Evolutionary conservation across 2,329 filamentous ascomycete genomes (phyloP).

Genomic region (Thielaviopsis punctulata): DNA sequence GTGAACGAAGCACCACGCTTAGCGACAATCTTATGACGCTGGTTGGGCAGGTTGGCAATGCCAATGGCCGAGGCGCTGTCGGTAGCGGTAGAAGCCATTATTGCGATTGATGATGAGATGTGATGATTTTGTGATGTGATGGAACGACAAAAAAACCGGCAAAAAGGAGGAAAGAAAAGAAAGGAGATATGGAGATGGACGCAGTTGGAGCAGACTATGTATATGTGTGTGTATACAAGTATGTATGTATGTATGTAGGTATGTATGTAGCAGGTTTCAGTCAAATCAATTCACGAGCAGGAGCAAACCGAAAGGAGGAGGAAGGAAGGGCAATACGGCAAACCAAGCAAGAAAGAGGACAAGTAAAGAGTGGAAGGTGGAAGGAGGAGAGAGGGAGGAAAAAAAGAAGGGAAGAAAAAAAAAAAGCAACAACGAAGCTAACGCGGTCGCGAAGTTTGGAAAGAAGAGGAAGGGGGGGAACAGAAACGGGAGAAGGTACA

Average conservation of each 20-base stretch:
- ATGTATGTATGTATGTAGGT: no score
- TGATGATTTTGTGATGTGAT: neutral
- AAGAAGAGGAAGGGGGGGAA: neutral
- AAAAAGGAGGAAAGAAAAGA: neutral
- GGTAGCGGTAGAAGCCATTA: slow-evolving; percentile 39
- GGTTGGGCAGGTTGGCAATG: slow-evolving; percentile 58
- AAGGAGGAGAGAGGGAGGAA: neutral
- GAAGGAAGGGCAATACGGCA: neutral
- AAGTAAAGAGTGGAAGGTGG: slow-evolving; percentile 1
- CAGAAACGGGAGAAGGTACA: neutral
- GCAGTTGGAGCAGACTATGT: neutral
- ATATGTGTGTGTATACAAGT: no score
- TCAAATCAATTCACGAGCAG: neutral
- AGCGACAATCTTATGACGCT: slow-evolving; percentile 58
- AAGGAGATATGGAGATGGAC: neutral
- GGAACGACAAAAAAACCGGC: neutral
- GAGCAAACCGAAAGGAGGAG: neutral
- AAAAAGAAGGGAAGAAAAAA: neutral
- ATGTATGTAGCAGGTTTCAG: neutral
- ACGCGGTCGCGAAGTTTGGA: slow-evolving; percentile 11
- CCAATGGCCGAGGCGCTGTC: slow-evolving; percentile 52
- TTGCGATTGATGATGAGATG: slow-evolving; percentile 15
- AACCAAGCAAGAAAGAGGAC: neutral
- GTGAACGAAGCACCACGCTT: slow-evolving; percentile 94
- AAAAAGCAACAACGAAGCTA: slow-evolving; percentile 7